Base-by-base conservation (phyloP, 805 yeast genomes). In the Starmerella apicola region DNA sequence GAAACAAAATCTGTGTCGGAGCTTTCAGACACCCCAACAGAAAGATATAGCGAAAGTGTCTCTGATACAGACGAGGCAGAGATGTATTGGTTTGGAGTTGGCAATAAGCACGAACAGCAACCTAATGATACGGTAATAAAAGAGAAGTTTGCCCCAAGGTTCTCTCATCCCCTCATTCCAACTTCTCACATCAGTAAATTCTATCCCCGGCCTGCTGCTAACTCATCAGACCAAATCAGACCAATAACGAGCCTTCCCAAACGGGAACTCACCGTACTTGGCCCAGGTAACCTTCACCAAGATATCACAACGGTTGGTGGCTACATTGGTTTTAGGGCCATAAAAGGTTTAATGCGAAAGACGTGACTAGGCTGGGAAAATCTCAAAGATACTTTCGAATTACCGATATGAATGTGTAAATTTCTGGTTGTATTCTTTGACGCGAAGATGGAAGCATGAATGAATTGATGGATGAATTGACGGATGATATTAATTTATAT, bases 221-320 rank as follows among this genome's bases (percentile, higher is more conserved):
- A 5, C 4, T 8, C 8, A 5, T 10, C 10, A 21, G 20, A 25
- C 13, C n/a, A 12, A 13, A 12, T 32, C 4, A 7, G 32, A 3
- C 34, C 20, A 13, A 23, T 36, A 13, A 29, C 20, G 9, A 25
- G 39, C 4, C 21, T 39, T 10, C 19, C 38, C 3, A 31, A 48
- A 5, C 44, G 45, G 6, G 48, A 50, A 20, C 44, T 51, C 17
- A 32, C 39, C 6, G 19, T 41, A 10, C 21, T 51, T 13, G 54
- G 54, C 7, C 43, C 52, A 2, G 42, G 42, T 21, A 39, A 34
- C 13, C 29, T 49, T 12, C 46, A 45, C 26, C 48, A 47, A 31
- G 50, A 48, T 9, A 45, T 51, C 10, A 40, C 49, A 9, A 48
- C 49, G 4, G 55, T 51, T 7, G 52, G 52, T 3, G 55, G 54